phyloP scores from a whole-genome alignment of 495 filamentous ascomycete species.

The Lepraria neglecta region DNA sequence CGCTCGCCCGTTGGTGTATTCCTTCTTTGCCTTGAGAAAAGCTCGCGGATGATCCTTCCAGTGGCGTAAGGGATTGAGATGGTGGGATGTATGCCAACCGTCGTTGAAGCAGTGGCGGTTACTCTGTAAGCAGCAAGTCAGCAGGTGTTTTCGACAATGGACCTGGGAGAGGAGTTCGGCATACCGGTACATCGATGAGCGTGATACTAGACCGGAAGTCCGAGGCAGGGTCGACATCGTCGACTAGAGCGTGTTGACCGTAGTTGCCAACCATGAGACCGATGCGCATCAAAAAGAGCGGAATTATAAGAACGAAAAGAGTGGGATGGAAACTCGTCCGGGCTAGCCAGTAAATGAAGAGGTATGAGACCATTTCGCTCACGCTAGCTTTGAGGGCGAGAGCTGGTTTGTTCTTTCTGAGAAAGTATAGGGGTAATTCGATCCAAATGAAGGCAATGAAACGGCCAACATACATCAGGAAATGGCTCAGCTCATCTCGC shows the following conservation, averaged over 20 bases:
- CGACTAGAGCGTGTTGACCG: conserved; percentile 70
- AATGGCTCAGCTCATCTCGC: conserved; percentile 57
- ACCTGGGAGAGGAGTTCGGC: conserved; percentile 24
- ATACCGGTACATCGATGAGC: conserved; percentile 63
- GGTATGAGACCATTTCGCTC: conserved; percentile 53
- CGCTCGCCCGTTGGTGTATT: conserved; percentile 53
- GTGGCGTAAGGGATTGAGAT: conserved; percentile 65
- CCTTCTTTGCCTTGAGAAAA: conserved; percentile 56
- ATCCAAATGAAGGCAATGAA: conserved; percentile 68
- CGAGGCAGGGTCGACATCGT: conserved; percentile 59
- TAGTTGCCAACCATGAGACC: conserved; percentile 71
- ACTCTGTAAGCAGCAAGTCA: conserved; percentile 38
- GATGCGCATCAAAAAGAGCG: conserved; percentile 52
- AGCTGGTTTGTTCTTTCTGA: conserved; percentile 45
- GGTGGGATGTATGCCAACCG: conserved; percentile 72
- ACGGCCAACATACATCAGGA: conserved; percentile 61
- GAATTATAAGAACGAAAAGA: conserved; percentile 54
- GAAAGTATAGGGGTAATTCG: conserved; percentile 69
- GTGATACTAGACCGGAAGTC: conserved; percentile 68
- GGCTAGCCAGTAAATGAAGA: conserved; percentile 43
- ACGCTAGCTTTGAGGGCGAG: conserved; percentile 47
- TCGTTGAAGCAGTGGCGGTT: conserved; percentile 74
- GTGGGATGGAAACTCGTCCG: conserved; percentile 47
- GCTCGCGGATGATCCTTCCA: conserved; percentile 67
- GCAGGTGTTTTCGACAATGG: background rate